These are phyloP conservation scores for Apiospora hydei DNA, from an alignment of 2,329 filamentous ascomycete genomes.

Conservation along the genomic window DNA sequence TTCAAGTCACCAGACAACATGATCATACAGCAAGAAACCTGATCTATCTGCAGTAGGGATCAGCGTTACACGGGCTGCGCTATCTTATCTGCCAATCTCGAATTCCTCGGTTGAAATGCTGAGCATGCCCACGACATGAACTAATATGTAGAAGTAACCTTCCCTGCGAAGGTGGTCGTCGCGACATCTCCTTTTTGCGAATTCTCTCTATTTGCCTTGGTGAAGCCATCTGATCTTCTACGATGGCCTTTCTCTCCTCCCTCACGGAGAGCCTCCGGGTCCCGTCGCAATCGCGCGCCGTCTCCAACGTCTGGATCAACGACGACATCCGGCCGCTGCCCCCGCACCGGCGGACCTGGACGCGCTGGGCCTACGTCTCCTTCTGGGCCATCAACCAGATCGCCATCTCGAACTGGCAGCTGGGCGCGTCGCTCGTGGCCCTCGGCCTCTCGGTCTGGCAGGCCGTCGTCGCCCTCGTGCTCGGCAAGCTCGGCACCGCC, in stretches of 20 bases:
- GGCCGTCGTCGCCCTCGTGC: background rate
- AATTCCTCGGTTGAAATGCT: background rate
- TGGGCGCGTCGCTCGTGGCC: slow-evolving; percentile 2
- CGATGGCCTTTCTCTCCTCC: background rate
- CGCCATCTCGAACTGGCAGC: slow-evolving; percentile 19
- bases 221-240: background rate
- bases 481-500: slow-evolving; percentile 5
- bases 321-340: slow-evolving; percentile 9
- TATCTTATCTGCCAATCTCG: background rate
- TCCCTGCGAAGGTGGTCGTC: background rate
- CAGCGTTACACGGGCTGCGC: background rate
- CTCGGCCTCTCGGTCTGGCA: slow-evolving; percentile 19
- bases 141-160: background rate
- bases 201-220: background rate
- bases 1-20: background rate
- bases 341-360: slow-evolving; percentile 10
- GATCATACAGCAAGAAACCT: background rate
- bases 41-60: background rate
- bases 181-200: no score
- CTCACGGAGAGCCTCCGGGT: background rate
- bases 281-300: background rate
- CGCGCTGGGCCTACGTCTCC: slow-evolving; percentile 8
- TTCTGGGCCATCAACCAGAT: slow-evolving; percentile 23
- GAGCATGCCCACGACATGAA: fast-evolving
- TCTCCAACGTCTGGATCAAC: slow-evolving; percentile 15